Evolutionary conservation across 306 rosid species (phyloP), one percentile per base, ranked within the genome.

Genomic region (Comarum palustre): DNA sequence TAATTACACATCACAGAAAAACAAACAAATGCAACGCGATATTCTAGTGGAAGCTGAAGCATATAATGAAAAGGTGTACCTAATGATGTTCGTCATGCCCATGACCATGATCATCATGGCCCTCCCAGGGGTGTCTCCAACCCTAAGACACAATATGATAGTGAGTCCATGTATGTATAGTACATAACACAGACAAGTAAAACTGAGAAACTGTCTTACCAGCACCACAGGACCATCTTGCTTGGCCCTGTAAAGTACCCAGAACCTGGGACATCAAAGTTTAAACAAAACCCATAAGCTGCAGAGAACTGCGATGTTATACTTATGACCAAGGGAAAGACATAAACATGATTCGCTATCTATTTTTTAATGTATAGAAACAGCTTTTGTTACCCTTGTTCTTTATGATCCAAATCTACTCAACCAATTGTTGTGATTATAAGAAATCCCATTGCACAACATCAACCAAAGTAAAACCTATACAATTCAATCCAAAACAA

Each of bases 111-210:
- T 89, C 97, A 79, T 62, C 94, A 57, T 93, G 97, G 77, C 92
- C 97, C 25, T 93, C 98, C 98, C 98, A 93, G 27, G 98, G 98
- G 81, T 93, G 98, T 74, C 98, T 87, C 98, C 92, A 93, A 14
- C 98, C 98, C 98, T 93, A 79, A 13, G 19, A 29, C 8, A 65
- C 55, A 41, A 39, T 25, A 61, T 19, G 32, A 67, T 58, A 52
- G 11, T 52, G 22, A 70, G 76, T 67, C 50, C 32, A 17, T 24
- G 34, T 22, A 19, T 6, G 41, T 4, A 45, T 57, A 22, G 16
- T 3, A 48, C 70, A 36, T 20, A 13, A 45, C 41, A 48, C 2
- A 57, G 22, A 51, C 36, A 52, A 60, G 10, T 13, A 50, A 76
- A 68, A 74, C 25, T 13, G 3, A 48, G 31, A 61, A 22, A 29